Base-by-base conservation (phyloP, 768 basidiomycete genomes). In the Rhodotorula toruloides region DNA sequence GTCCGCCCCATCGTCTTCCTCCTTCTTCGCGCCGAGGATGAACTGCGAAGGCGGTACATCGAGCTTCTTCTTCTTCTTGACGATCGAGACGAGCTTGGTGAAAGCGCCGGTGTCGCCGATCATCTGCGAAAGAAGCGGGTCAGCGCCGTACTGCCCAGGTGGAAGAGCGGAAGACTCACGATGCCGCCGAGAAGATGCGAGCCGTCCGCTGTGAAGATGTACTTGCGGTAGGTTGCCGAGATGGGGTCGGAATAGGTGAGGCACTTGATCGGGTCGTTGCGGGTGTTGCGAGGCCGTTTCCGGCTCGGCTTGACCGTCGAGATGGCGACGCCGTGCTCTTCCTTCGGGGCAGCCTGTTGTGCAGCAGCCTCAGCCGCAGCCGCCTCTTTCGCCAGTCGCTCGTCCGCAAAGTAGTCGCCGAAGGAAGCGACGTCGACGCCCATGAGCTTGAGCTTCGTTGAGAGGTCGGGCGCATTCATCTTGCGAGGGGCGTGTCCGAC, bases 201-300 rank as follows among this genome's bases (percentile, higher is more conserved):
- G 17, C 87, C 87, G 72, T 88, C 86, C 13, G 81, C 81, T 17
- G 82, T 85, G 75, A 88, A 88, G 48, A 88, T 83, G 67, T 86
- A 87, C 73, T 60, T 88, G 77, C 88, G 88, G 79, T 88, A 89
- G 14, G 84, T 82, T 4, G 80, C 80, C n/a, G 80, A 79, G 76
- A 89, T 87, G 0, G 87, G 87, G 73, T 89, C 88, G 52, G 83
- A 80, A 76, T 88, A 89, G 6, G 82, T 82, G 46, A 89, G 77
- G 56, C 83, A 83, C 71, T 85, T 83, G 72, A 86, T 79, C 0
- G 83, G 80, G 32, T 79, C 77, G 32, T 80, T 77, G 21, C 69
- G 61, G n/a, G 74, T 74, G 25, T 72, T 69, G 46, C 75, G 64
- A 40, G 66, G 72, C 13, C 66, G 70, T 43, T 76, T 77, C 36